Base-by-base conservation (phyloP, 1,139 yeast genomes). In the Scheffersomyces stambukii region DNA sequence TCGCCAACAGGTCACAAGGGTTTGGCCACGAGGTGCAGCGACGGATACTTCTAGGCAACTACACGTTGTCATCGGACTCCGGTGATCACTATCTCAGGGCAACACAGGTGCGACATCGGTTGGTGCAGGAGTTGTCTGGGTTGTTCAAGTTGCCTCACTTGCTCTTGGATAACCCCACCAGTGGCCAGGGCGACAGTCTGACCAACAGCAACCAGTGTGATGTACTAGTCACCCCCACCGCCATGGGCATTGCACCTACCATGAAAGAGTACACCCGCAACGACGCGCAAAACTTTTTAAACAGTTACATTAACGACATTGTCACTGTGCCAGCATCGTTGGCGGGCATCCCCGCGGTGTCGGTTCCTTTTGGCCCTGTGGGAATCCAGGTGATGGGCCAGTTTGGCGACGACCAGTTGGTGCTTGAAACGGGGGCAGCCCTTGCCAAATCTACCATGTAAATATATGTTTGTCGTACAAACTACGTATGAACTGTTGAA, bases 241-340 rank as follows among this genome's bases (percentile, higher is more conserved):
- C 91, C 2, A 66, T 77, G 34, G 64, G 68, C n/a, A 43, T 62
- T 23, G 78, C 96, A 5, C 76, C 80, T 5, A 52, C 69, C 5
- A 42, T 81, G 13, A 54, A 64, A 11, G 64, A 72, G 16, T 70
- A 63, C 39, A 32, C 49, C 18, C 26, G 44, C 27, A 36, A 54
- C 27, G 51, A 66, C 19, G 36, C 46, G 3, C 51, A 57, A n/a
- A 62, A 70, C 29, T 66, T 84, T 5, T 66, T 83, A 6, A 75
- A 75, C 29, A 70, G 80, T 11, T 88, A 83, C 45, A 65, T 81
- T 28, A 84, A 86, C 50, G 98, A 93, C 51, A 76, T 84, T 2
- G 66, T 88, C 36, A 86, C 96, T 0, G 82, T 89, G 4, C 96
- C 98, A 0, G 83, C 93, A 24, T 88, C 95, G 1, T 59, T 93